Base-by-base conservation (phyloP, 2,329 filamentous ascomycete species). In the Colletotrichum agaves region DNA sequence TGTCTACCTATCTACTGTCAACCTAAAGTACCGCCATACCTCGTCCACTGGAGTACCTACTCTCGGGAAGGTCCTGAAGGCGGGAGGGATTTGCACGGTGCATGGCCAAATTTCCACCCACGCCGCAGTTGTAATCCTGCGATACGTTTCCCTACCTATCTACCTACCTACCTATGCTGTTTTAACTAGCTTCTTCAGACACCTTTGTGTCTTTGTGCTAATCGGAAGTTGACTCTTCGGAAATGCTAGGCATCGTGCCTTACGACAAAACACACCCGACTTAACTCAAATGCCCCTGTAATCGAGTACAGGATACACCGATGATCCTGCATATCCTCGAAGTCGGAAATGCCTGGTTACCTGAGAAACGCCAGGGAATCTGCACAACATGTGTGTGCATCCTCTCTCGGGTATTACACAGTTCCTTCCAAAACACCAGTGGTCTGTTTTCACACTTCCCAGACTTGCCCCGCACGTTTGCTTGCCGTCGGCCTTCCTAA, bases 401-500 rank as follows among this genome's bases (percentile, higher is more conserved):
- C 46, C 35, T 3, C 39, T 12, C 44, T 15, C 49, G 15, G 37
- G 41, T 23, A n/a, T n/a, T n/a, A 49, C 44, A 27, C 50, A 52
- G 21, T 33, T 49, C 21, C 4, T 37, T 37, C 27, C 23, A 37
- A 56, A 50, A 55, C 43, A 59, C 33, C 52, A 58, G 58, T 63
- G 61, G 35, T 47, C 27, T 49, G 41, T 49, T 63, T 57, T 39
- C 43, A 31, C n/a, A 27, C 43, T 43, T 44, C 27, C 31, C 37
- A 63, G 17, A 35, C 35, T 19, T 67, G 64, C 64, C 64, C 64
- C 64, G 64, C 64, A 67, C 59, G 64, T 58, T 58, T 67, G 64
- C 47, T 63, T 61, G 59, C 43, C 43, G 41, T 46, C 46, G 41
- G 60, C 44, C 50, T 47, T 57, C 60, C 47, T 23, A 39, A 56